Base-by-base conservation (phyloP, 257 asterid genomes). In the Fraxinus cuspidata region DNA sequence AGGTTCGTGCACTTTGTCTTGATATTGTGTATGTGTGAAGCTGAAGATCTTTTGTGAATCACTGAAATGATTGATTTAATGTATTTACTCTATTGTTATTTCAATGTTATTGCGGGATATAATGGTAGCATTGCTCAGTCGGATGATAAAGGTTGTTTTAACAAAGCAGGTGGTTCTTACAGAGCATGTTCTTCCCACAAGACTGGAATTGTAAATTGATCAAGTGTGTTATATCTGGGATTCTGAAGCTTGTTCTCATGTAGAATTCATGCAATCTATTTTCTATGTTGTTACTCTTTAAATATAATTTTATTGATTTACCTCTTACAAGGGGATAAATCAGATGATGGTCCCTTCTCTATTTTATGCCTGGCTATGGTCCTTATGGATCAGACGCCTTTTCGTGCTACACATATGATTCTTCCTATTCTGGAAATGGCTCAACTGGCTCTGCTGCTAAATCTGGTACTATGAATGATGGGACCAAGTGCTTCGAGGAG, bases 321-420 rank as follows among this genome's bases (percentile, higher is more conserved):
- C 11, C 1, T 8, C 65, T 56, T n/a, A 25, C 51, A 85, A 86
- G 93, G 91, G 88, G 31, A 25, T 80, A 63, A 77, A 34, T 83
- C 89, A 31, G 91, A 87, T 58, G 85, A 83, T 72, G 73, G 89
- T 71, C 88, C 92, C 79, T 78, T 66, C 80, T 86, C 12, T 91
- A 88, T 76, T 89, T 88, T 67, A 9, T 86, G 82, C 96, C 96
- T 51, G 86, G 94, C 63, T 86, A 86, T 73, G 86, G 84, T 83
- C 89, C 97, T 38, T 93, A 86, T 82, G 92, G 88, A 67, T 82
- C 92, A 35, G 94, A 89, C 16, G 71, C 88, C 72, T 79, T 86
- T 79, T 88, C 91, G 18, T 79, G 85, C 77, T 82, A 85, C 53
- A 53, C 90, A 64, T 86, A 90, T 83, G 92, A 86, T 74, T 75